Conservation (phyloP, 371 early-diverging fungal species). For the Mucor ambiguus region DNA sequence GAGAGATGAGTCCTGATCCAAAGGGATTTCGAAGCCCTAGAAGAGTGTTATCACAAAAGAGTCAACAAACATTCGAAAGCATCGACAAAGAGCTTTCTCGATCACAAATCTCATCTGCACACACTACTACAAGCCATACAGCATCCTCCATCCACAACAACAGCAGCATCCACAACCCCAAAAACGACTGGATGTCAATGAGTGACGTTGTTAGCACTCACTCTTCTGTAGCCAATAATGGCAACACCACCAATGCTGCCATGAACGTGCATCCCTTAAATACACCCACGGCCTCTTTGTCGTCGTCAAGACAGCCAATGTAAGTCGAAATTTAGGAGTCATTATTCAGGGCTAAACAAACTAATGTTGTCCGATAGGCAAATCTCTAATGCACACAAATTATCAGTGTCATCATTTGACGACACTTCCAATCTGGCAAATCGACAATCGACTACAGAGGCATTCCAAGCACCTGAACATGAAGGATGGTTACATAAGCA, state of each 20-base stretch:
- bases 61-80: slow-evolving; percentile 20
- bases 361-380: neutral
- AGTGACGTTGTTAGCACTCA: neutral
- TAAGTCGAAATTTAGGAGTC: slow-evolving; percentile 9
- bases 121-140: neutral
- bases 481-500: slow-evolving; percentile 72
- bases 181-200: slow-evolving; percentile 9
- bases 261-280: slow-evolving; percentile 3
- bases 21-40: slow-evolving; percentile 18
- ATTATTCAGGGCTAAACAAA: neutral
- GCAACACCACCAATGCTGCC: neutral
- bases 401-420: slow-evolving; percentile 38
- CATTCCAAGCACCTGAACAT: slow-evolving; percentile 45
- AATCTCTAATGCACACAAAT: slow-evolving; percentile 23
- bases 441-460: slow-evolving; percentile 24
- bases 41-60: slow-evolving; percentile 23
- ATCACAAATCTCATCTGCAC: neutral
- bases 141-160: neutral
- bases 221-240: neutral
- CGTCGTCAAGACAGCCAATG: slow-evolving; percentile 20
- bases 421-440: neutral
- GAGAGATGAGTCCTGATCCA: slow-evolving; percentile 21
- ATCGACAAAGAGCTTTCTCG: slow-evolving; percentile 7
- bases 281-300: slow-evolving; percentile 11
- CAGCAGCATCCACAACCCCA: neutral